Evolutionary conservation across 345 rosid genomes (phyloP), one percentile per base, ranked within the genome.

Genomic region (Citrus trifoliata): DNA sequence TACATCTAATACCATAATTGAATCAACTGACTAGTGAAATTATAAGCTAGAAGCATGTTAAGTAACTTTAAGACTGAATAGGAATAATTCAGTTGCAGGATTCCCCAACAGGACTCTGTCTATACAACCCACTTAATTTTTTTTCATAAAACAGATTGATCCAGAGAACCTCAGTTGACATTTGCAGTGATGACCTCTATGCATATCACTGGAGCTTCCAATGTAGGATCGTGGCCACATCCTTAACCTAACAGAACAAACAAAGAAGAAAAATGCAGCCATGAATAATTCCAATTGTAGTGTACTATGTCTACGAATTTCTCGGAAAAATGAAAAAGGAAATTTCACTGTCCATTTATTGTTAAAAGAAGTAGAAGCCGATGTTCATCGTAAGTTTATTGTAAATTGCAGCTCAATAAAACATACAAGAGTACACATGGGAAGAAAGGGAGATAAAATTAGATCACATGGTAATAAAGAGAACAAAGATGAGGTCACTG

Each of bases 171-270:
- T 80, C 83, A 73, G 83, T 77, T 79, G 63, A 80, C 81, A 46
- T 82, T 70, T 74, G 82, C 82, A 73, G 85, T 73, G 79, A 73
- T 80, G 76, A 58, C 79, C 76, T 77, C 69, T 82, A 74, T 79
- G 82, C 83, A 79, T 81, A 75, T 79, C 87, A 81, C 86, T 88
- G 88, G 84, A 95, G 98, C 98, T 93, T 93, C 98, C 98, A 95
- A 87, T 95, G 98, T 75, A 95, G 97, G 79, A 95, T 91, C 79
- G 98, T 92, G 85, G 98, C 98, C 90, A 95, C 98, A 93, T 95
- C 98, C 91, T 92, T 95, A 79, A 95, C 98, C 98, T 93, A 91
- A 75, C 87, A 89, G 70, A 42, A 63, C 81, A 71, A 32, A 78
- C 35, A 78, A 73, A 70, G 56, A 71, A 83, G 74, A 70, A 51